Base-by-base conservation (phyloP, 2,329 filamentous ascomycete genomes). In the Sporothrix curviconia region DNA sequence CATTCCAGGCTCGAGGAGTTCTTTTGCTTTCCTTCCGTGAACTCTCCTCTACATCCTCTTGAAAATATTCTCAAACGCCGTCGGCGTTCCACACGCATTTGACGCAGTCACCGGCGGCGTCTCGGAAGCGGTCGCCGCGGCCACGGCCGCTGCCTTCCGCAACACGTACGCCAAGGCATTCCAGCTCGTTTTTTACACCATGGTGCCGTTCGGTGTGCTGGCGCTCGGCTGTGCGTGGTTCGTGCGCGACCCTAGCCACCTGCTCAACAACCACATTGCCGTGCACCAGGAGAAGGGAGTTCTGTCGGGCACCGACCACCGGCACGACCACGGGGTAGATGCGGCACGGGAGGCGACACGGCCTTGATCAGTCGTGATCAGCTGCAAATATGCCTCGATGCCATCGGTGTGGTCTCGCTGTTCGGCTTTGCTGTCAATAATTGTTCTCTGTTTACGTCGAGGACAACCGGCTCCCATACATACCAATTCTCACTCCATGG, bases 61-160 rank as follows among this genome's bases (percentile, higher is more conserved):
- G n/a, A n/a, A n/a, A n/a, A n/a, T n/a, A n/a, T n/a, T n/a, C n/a
- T n/a, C n/a, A n/a, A 57, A 77, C 71, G 25, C 84, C 71, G 14
- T 76, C n/a, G 69, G 68, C 68, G 62, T 78, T 78, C 59, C 83
- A 74, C 80, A 85, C 84, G 63, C 85, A 84, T 49, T 76, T 74
- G 61, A 78, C 83, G 4, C 52, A 57, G 44, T 74, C 68, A 3
- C 80, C 75, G 30, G 74, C 72, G 15, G 75, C 74, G 3, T 75
- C 34, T 71, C 63, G 12, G 57, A 66, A 0, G 58, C 62, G 11
- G 68, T 75, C 32, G 60, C 67, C 19, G 64, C 59, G 1, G 71
- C 71, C 0, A 70, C 74, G 0, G 65, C 63, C 1, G 58, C 58
- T 0, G 73, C 74, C 15, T 60, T 72, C 14, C 70, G 71, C 60